Conservation (phyloP, 1,284 basidiomycete species). For the Trichosporon inkin region DNA sequence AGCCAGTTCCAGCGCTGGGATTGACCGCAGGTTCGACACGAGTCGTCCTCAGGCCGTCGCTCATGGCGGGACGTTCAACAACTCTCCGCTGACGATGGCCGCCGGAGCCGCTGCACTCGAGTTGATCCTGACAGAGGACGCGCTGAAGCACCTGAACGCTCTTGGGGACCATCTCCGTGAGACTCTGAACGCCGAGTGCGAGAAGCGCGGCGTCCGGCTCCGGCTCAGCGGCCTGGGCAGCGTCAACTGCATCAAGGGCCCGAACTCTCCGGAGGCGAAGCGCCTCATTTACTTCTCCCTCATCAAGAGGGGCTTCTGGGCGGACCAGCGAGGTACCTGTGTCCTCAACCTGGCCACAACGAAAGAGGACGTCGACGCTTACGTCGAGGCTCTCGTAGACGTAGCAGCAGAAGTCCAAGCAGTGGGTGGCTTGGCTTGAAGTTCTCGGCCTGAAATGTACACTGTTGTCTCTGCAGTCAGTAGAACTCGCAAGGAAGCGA, state of each 20-base stretch:
- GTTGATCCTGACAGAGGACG: slow-evolving; percentile 23
- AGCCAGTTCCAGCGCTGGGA: neutral
- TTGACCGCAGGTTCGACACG: slow-evolving; percentile 27
- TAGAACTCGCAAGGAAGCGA: no score
- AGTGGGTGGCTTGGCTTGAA: neutral
- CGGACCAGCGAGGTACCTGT: slow-evolving; percentile 27
- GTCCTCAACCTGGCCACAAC: slow-evolving; percentile 14
- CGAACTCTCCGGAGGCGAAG: slow-evolving; percentile 12
- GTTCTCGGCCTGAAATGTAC: neutral
- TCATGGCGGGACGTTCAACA: slow-evolving; percentile 38
- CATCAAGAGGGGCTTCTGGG: slow-evolving; percentile 25
- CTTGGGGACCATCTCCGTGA: slow-evolving; percentile 28
- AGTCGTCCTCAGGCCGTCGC: slow-evolving; percentile 19
- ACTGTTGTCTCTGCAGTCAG: neutral
- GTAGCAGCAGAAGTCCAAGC: neutral
- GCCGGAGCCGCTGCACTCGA: slow-evolving; percentile 27
- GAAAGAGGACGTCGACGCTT: slow-evolving; percentile 16
- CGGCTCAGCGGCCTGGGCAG: slow-evolving; percentile 32
- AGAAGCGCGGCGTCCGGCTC: slow-evolving; percentile 2
- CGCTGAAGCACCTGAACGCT: slow-evolving; percentile 22
- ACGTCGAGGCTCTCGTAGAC: slow-evolving; percentile 6
- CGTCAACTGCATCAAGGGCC: slow-evolving; percentile 31
- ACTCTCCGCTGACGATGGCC: slow-evolving; percentile 34
- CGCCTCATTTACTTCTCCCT: slow-evolving; percentile 25
- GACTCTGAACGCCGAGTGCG: slow-evolving; percentile 17